These are phyloP conservation scores for Bacterosira constricta DNA, from an alignment of 108 stramenopile species.

Conservation along the genomic window DNA sequence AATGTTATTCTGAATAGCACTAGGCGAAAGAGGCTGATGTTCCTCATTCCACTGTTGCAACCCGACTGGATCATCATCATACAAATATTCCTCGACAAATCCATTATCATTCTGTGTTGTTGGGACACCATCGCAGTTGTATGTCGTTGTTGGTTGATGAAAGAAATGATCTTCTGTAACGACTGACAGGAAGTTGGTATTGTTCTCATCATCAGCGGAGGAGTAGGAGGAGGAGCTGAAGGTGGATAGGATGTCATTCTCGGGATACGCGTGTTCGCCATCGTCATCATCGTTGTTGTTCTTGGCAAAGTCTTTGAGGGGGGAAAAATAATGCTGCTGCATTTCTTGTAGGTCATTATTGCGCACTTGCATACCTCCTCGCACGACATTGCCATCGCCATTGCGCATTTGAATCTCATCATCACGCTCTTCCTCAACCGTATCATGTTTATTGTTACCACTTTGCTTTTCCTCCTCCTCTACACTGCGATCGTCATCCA, in stretches of 20 bases:
- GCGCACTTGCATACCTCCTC: too few species aligned
- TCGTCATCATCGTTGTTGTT: too few species aligned
- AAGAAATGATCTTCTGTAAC: slow-evolving; percentile 15
- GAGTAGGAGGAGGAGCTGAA: neutral
- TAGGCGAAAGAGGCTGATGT: slow-evolving; percentile 11
- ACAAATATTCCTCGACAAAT: slow-evolving; percentile 29
- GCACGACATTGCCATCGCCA: too few species aligned
- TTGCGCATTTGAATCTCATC: too few species aligned
- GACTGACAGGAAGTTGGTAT: slow-evolving; percentile 12
- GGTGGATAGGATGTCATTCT: neutral
- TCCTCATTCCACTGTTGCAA: slow-evolving; percentile 8
- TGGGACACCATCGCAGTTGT: too few species aligned
- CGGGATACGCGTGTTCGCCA: neutral
- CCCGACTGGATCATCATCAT: slow-evolving; percentile 5
- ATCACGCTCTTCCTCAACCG: too few species aligned
- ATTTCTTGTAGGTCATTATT: too few species aligned
- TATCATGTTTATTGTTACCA: too few species aligned
- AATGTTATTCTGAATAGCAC: neutral
- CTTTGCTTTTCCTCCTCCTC: too few species aligned
- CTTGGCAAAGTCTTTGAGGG: too few species aligned
- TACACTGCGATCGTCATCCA: slow-evolving; percentile 6
- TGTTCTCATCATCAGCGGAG: neutral
- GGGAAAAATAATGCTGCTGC: too few species aligned
- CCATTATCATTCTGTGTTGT: neutral
- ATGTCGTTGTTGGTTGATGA: too few species aligned